These are phyloP conservation scores for Silene noctiflora DNA, from an alignment of 179 eudicot genomes.

Conservation along the genomic window DNA sequence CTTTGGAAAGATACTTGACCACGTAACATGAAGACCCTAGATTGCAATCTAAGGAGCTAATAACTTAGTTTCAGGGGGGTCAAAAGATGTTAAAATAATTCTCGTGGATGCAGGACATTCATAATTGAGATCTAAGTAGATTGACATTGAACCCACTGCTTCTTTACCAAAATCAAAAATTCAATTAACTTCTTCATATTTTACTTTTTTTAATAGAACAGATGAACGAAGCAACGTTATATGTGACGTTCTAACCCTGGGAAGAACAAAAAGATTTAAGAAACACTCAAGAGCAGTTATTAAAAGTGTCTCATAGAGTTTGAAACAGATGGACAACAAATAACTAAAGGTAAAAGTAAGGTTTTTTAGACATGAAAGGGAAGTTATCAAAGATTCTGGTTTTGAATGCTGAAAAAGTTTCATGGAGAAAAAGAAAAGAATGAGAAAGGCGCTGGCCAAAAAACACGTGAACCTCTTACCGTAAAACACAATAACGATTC, in stretches of 20 bases:
- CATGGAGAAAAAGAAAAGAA: neutral
- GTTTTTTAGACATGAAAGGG: neutral
- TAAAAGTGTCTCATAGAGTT: neutral
- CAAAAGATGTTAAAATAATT: neutral
- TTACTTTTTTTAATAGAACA: neutral
- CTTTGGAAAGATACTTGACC: too few species aligned
- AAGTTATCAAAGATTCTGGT: neutral
- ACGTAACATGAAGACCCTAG: too few species aligned
- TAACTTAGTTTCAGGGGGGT: neutral
- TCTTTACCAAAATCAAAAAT: neutral
- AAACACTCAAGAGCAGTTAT: neutral
- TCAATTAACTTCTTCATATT: neutral
- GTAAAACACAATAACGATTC: conserved; percentile 66
- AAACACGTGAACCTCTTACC: conserved; percentile 54
- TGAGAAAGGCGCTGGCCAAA: neutral
- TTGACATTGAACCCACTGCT: too few species aligned
- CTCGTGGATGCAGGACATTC: neutral
- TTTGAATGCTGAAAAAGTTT: neutral
- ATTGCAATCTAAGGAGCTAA: too few species aligned
- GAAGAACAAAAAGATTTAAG: neutral
- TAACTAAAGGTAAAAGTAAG: neutral
- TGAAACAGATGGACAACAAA: neutral
- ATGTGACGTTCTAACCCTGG: neutral
- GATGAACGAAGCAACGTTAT: neutral
- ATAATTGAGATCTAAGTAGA: too few species aligned